Percentiles rank a stretch among this genome's conserved stretches.
Conservation (phyloP, 2,329 filamentous ascomycete species). For the Drechslerella coelobrocha region DNA sequence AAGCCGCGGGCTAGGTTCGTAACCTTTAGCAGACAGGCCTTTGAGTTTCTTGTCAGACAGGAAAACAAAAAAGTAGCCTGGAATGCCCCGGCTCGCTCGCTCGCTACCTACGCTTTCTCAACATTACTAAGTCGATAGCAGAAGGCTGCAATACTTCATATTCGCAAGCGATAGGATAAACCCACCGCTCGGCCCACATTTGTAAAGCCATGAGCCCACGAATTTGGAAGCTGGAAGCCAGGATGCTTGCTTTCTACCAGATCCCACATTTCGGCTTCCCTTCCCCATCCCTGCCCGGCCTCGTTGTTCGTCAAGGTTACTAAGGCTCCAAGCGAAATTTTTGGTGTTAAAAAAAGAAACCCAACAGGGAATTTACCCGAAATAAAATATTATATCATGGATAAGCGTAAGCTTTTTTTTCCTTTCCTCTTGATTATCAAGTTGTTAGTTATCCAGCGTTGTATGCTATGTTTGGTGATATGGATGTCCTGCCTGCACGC, state of each 20-base stretch:
- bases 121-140: background rate
- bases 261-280: background rate
- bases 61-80: background rate
- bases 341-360: background rate
- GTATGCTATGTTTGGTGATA: background rate
- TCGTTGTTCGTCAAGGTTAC: background rate
- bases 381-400: too few species aligned
- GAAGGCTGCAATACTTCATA: background rate
- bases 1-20: background rate
- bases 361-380: background rate
- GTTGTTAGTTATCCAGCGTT: background rate
- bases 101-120: background rate
- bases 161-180: constrained; percentile 9
- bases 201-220: constrained; percentile 18
- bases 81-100: background rate
- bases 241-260: background rate
- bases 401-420: background rate
- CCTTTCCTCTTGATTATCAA: background rate
- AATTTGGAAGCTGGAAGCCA: constrained; percentile 27
- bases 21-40: background rate
- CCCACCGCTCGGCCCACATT: too few species aligned
- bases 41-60: background rate
- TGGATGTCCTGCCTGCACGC: background rate
- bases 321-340: background rate
- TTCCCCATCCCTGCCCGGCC: background rate